These are phyloP conservation scores for Metrosideros polymorpha DNA, from an alignment of 441 rosid species.

Conservation along the genomic window DNA sequence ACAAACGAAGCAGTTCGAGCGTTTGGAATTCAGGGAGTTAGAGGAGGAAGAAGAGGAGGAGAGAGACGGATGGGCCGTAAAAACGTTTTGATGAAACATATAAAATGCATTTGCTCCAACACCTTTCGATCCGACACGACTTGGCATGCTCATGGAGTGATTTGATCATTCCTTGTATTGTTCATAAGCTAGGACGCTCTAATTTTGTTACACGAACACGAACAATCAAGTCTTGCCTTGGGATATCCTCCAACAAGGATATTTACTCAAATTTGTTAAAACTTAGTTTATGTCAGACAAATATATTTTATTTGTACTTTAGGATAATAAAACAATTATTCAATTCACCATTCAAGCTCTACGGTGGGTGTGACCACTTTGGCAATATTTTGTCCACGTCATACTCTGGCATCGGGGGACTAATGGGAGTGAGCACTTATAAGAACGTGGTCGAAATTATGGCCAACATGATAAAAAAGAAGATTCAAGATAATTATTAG, in stretches of 20 bases:
- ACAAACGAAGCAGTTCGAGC: background rate
- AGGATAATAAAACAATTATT: background rate
- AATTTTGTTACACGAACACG: no score
- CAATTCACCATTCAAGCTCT: background rate
- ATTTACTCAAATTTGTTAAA: background rate
- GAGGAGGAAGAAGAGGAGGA: background rate
- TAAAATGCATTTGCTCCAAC: background rate
- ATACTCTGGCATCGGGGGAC: accelerated
- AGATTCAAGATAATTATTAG: background rate
- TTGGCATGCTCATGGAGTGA: background rate
- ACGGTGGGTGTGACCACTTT: background rate
- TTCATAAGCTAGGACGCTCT: no score
- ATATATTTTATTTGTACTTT: background rate
- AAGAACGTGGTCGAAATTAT: background rate
- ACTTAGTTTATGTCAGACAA: background rate
- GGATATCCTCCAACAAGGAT: no score
- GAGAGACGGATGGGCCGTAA: background rate
- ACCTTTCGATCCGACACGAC: background rate
- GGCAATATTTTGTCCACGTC: background rate
- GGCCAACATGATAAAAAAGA: background rate
- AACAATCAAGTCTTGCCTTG: no score
- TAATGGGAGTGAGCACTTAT: background rate
- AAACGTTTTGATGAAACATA: background rate
- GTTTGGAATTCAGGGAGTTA: background rate
- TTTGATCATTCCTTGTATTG: background rate